Conservation (phyloP, 2,329 filamentous ascomycete genomes). For the Drechslerella coelobrocha region DNA sequence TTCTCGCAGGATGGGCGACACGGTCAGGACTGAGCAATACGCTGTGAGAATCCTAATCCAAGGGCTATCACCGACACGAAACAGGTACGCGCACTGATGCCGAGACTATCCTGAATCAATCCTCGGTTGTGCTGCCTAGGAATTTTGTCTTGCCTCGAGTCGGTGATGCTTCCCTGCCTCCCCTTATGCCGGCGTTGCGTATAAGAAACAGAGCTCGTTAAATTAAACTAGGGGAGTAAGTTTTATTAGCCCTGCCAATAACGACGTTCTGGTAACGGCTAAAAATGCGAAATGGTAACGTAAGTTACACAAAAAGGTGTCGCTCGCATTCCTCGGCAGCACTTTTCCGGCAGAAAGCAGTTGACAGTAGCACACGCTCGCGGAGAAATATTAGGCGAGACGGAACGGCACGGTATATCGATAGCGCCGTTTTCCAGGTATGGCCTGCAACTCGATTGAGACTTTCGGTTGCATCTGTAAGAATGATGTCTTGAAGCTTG, state of each 20-base stretch:
- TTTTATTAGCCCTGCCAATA: too few species aligned
- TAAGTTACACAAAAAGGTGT: slow-evolving; percentile 7
- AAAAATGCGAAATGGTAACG: slow-evolving; percentile 1
- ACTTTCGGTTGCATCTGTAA: slow-evolving; percentile 16
- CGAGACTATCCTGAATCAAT: slow-evolving; percentile 5
- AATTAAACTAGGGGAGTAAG: not conserved
- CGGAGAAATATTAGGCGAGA: slow-evolving; percentile 13
- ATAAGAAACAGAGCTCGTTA: too few species aligned
- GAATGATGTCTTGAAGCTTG: slow-evolving; percentile 14
- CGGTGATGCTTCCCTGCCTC: slow-evolving; percentile 1
- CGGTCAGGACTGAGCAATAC: too few species aligned
- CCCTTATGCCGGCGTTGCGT: not conserved
- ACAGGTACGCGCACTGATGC: not conserved
- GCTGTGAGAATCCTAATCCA: not conserved
- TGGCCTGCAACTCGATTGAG: too few species aligned
- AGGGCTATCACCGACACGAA: not conserved
- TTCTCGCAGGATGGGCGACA: not conserved
- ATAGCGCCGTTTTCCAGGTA: slow-evolving; percentile 10
- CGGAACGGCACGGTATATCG: slow-evolving; percentile 20
- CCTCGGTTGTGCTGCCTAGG: not conserved
- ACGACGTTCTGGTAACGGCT: too few species aligned
- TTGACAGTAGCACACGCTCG: not conserved
- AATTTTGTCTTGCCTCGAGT: not conserved
- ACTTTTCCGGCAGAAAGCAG: not conserved
- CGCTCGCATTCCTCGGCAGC: slow-evolving; percentile 17